Percentiles rank a stretch among this genome's conserved stretches.
Evolutionary conservation across 306 rosid genomes (phyloP).

Genomic region (Vigna mungo): DNA sequence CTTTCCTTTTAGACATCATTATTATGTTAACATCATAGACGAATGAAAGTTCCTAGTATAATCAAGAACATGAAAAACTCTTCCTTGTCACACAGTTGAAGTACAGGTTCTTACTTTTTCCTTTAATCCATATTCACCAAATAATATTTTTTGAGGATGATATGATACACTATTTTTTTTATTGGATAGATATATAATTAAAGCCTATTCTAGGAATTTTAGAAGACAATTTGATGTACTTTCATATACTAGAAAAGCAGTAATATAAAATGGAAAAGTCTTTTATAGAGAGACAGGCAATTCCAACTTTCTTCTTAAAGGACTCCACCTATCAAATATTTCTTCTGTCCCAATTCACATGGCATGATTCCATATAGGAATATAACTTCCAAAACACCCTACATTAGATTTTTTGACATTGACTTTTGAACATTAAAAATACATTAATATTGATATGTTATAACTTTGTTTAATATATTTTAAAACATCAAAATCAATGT

Average conservation of each 20-base stretch:
- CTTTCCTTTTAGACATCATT: conserved; percentile 24
- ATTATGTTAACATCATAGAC: conserved; percentile 41
- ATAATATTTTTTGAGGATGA: conserved; percentile 14
- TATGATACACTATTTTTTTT: conserved; percentile 8
- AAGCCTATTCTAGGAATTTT: conserved; percentile 46
- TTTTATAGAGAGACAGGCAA: conserved; percentile 38
- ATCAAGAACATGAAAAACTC: background rate
- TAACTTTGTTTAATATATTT: no score
- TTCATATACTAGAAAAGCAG: conserved; percentile 40
- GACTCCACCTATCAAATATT: conserved; percentile 39
- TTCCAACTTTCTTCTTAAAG: conserved; percentile 38
- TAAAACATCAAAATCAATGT: no score
- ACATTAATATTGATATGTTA: no score
- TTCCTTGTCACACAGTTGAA: conserved; percentile 1
- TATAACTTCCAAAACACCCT: conserved; percentile 31
- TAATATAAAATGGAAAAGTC: conserved; percentile 37
- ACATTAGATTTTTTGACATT: no score
- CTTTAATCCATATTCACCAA: background rate
- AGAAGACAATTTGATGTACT: conserved; percentile 40
- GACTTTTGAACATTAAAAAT: no score
- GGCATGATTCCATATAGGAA: conserved; percentile 22
- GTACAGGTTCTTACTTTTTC: conserved; percentile 1
- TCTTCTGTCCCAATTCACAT: conserved; percentile 40
- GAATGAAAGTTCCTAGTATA: conserved; percentile 33
- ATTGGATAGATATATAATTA: conserved; percentile 38